Conservation (phyloP, 1,284 basidiomycete genomes). For the Meira nashicola region DNA sequence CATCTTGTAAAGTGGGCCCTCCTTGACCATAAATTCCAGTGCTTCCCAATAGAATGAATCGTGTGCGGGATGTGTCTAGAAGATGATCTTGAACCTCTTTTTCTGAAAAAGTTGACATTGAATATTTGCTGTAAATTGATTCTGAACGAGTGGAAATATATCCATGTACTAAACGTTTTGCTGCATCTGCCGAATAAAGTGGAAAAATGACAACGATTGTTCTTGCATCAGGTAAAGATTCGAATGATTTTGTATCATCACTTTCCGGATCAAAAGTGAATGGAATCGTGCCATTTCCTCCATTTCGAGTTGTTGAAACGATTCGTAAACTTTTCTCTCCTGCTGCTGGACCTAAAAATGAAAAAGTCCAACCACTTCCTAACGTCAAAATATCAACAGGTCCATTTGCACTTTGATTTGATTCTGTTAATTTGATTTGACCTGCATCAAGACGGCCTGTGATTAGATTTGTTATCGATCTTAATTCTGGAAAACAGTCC, state of each 20-base stretch:
- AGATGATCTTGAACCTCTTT: background rate
- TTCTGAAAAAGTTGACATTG: background rate
- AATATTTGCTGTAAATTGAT: slow-evolving; percentile 18
- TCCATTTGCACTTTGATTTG: background rate
- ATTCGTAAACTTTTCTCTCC: slow-evolving; percentile 19
- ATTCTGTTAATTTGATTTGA: background rate
- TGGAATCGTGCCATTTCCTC: slow-evolving; percentile 40
- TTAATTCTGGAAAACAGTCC: background rate
- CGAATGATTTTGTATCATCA: slow-evolving; percentile 55
- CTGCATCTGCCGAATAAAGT: slow-evolving; percentile 26
- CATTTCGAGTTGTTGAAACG: slow-evolving; percentile 61
- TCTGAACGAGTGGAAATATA: slow-evolving; percentile 16
- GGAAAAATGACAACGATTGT: slow-evolving; percentile 64
- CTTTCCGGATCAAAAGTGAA: slow-evolving; percentile 49
- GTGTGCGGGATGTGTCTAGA: background rate
- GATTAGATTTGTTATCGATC: background rate
- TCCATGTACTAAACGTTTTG: slow-evolving; percentile 26
- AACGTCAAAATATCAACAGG: slow-evolving; percentile 63
- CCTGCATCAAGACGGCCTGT: background rate
- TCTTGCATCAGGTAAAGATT: slow-evolving; percentile 59
- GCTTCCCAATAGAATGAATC: slow-evolving; percentile 43
- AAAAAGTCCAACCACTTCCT: slow-evolving; percentile 67
- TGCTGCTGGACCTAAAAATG: slow-evolving; percentile 63
- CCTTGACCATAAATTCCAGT: slow-evolving; percentile 39
- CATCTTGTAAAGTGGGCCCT: slow-evolving; percentile 20